Evolutionary conservation across 2,329 filamentous ascomycete genomes (phyloP).

Genomic region (Colletotrichum scovillei): DNA sequence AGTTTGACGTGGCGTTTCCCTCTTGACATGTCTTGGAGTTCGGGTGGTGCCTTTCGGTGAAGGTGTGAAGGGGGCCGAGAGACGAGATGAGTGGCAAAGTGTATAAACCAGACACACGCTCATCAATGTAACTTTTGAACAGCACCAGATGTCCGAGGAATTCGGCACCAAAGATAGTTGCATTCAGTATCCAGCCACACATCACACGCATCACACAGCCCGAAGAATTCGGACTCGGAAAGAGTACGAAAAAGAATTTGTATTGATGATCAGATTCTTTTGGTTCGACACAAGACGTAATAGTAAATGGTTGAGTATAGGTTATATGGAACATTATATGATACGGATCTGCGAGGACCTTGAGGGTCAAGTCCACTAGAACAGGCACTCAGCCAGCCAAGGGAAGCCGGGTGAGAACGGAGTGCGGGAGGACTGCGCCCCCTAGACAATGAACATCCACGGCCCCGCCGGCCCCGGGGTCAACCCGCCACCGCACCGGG

Average conservation of each 20-base stretch:
- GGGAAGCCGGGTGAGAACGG: not conserved
- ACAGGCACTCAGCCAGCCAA: not conserved
- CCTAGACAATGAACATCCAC: constrained; percentile 1
- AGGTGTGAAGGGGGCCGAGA: not conserved
- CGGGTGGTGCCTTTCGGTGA: not conserved
- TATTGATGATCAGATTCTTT: not conserved
- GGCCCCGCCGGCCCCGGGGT: not conserved
- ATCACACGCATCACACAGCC: not conserved
- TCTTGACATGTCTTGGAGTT: not conserved
- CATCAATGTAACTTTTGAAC: not conserved
- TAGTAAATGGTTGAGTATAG: not conserved
- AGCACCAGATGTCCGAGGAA: not conserved
- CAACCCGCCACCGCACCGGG: not conserved
- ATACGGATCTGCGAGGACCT: not conserved
- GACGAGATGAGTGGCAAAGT: not conserved
- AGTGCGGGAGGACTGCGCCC: not conserved
- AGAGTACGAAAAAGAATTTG: not conserved
- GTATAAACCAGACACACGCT: not conserved
- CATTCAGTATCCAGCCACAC: too few species aligned
- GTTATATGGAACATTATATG: not conserved
- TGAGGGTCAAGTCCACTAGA: not conserved
- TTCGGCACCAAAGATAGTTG: too few species aligned
- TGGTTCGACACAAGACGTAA: not conserved
- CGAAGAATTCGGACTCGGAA: not conserved
- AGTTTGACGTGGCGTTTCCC: not conserved